Conservation (phyloP, 306 rosid genomes). For the Prunus salicina region DNA sequence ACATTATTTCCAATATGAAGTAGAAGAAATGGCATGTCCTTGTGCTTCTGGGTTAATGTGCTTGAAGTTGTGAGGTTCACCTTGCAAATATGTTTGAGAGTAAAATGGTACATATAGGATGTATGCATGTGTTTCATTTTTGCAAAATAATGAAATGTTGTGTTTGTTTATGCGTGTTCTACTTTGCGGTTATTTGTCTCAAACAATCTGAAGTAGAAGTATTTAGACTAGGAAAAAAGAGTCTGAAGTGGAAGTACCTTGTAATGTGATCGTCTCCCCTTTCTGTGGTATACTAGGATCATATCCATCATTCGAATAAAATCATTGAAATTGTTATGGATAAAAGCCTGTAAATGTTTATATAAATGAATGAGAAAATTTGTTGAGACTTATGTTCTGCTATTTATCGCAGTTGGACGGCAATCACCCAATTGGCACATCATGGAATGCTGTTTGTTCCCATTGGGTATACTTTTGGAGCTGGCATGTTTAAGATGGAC, state of each 20-base stretch:
- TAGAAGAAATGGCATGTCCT: not conserved
- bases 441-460: conserved; percentile 99
- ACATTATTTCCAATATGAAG: conserved; percentile 9
- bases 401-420: conserved; percentile 81
- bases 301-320: not conserved
- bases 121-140: not conserved
- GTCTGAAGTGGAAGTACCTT: not conserved
- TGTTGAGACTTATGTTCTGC: conserved; percentile 9
- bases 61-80: not conserved
- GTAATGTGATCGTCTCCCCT: not conserved
- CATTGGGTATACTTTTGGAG: conserved; percentile 89
- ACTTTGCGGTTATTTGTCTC: not conserved
- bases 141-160: not conserved
- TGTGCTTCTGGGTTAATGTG: not conserved
- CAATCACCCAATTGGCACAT: conserved; percentile 88
- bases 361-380: not conserved
- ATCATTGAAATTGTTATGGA: not conserved
- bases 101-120: not conserved
- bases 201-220: not conserved
- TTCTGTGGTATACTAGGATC: not conserved
- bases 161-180: not conserved
- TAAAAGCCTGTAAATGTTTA: not conserved
- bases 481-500: conserved; percentile 89
- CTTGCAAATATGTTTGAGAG: not conserved
- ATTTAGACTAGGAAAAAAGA: too few relatives aligned